Evolutionary conservation across 2,329 filamentous ascomycete genomes (phyloP).

Genomic region (Corniculantispora saksenae): DNA sequence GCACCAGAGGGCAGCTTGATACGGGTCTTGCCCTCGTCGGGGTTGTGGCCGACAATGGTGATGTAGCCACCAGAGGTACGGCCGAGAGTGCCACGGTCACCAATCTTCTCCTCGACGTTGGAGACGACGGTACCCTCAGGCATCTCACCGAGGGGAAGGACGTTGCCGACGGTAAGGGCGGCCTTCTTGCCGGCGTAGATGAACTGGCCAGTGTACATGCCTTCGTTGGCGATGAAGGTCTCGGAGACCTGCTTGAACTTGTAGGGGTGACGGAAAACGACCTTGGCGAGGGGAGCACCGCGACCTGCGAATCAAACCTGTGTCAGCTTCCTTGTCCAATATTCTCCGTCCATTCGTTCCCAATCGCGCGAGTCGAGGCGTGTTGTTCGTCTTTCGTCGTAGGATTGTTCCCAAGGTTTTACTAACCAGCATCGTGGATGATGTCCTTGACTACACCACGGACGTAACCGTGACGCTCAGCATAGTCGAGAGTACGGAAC

Average conservation of each 20-base stretch:
- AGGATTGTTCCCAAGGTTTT: not conserved
- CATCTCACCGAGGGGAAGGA: constrained; percentile 90
- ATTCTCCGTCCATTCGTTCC: constrained; percentile 18
- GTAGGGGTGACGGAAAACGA: constrained; percentile 97
- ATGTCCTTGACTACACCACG: constrained; percentile 98
- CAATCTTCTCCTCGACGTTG: constrained; percentile 99
- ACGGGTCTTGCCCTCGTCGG: constrained; percentile 98
- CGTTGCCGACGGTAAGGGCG: constrained; percentile 92
- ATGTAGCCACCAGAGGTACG: constrained; percentile 99
- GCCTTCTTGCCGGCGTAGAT: constrained; percentile 99
- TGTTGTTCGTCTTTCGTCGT: constrained; percentile 20
- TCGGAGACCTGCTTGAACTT: constrained; percentile 95
- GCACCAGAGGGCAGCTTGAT: constrained; percentile 98
- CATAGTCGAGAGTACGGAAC: constrained; percentile 95
- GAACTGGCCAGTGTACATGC: constrained; percentile 99
- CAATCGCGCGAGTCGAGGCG: constrained; percentile 21
- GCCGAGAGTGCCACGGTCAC: constrained; percentile 93
- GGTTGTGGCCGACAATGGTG: constrained; percentile 96
- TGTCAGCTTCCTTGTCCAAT: constrained; percentile 30
- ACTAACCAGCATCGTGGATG: constrained; percentile 88
- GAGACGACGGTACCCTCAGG: constrained; percentile 99
- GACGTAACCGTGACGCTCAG: constrained; percentile 96
- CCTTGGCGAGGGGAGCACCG: constrained; percentile 95
- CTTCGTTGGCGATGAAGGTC: constrained; percentile 99
- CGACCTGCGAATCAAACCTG: constrained; percentile 49